Percentiles rank a stretch among this genome's conserved stretches.
These are phyloP conservation scores for Nitzschia putrida DNA, from an alignment of 108 stramenopile genomes.

Conservation along the genomic window DNA sequence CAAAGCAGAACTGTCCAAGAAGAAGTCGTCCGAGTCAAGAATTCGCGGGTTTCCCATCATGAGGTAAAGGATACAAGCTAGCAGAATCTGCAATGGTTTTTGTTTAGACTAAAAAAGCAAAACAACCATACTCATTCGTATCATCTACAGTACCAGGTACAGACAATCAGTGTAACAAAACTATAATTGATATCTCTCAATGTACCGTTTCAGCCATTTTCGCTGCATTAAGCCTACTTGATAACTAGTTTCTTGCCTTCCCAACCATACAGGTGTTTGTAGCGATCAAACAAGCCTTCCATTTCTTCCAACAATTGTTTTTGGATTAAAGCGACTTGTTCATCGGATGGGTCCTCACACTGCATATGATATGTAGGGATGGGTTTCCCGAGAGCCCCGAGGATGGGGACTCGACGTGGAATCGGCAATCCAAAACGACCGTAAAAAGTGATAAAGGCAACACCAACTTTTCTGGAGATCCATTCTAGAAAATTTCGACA, in stretches of 20 bases:
- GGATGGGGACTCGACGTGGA: slow-evolving; percentile 27
- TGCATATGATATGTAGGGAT: slow-evolving; percentile 37
- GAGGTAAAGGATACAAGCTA: too few relatives aligned
- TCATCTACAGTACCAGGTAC: too few relatives aligned
- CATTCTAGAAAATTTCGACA: slow-evolving; percentile 5
- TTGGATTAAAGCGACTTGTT: slow-evolving; percentile 31
- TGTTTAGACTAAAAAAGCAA: too few relatives aligned
- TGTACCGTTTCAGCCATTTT: too few relatives aligned
- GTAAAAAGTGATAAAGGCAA: slow-evolving; percentile 39
- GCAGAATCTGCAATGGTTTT: too few relatives aligned
- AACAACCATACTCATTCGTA: too few relatives aligned
- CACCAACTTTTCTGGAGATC: slow-evolving; percentile 32
- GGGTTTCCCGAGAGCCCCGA: slow-evolving; percentile 30
- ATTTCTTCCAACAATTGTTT: slow-evolving; percentile 20
- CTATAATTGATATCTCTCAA: too few relatives aligned
- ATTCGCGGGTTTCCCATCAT: too few relatives aligned
- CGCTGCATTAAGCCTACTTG: slow-evolving; percentile 9
- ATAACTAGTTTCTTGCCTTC: slow-evolving; percentile 37
- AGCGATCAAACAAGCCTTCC: slow-evolving; percentile 30
- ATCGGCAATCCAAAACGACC: slow-evolving; percentile 42
- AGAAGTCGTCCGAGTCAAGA: too few relatives aligned
- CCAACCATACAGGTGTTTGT: slow-evolving; percentile 36
- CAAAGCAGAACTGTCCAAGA: too few relatives aligned
- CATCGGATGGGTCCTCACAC: slow-evolving; percentile 34
- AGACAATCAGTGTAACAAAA: too few relatives aligned